Evolutionary conservation across 2,329 filamentous ascomycete species (phyloP).

Genomic region (Pseudocercospora fuligena): DNA sequence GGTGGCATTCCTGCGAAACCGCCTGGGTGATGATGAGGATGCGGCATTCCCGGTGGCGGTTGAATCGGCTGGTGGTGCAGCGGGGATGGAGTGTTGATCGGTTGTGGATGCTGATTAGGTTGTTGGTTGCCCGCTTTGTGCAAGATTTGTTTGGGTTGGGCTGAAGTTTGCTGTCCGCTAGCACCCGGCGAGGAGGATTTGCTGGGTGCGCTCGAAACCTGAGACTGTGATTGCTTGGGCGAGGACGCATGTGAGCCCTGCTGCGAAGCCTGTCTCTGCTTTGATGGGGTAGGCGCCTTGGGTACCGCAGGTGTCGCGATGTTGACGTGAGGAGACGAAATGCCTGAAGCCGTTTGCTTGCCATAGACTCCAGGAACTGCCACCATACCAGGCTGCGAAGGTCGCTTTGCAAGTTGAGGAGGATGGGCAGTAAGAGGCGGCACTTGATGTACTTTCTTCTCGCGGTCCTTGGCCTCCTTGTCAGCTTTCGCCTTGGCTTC

Average conservation of each 20-base stretch:
- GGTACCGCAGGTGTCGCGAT: constrained; percentile 80
- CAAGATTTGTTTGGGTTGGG: constrained; percentile 66
- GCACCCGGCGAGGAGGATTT: constrained; percentile 64
- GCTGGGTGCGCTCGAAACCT: constrained; percentile 53
- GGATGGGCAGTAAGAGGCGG: constrained; percentile 41
- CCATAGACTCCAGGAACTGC: constrained; percentile 59
- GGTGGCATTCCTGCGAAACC: constrained; percentile 53
- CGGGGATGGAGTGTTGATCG: constrained; percentile 38
- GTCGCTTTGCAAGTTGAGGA: constrained; percentile 57
- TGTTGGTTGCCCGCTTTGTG: constrained; percentile 62
- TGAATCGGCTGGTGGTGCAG: constrained; percentile 64
- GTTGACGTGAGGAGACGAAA: constrained; percentile 78
- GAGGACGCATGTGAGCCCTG: constrained; percentile 73
- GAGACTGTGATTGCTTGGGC: constrained; percentile 66
- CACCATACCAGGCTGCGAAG: constrained; percentile 63
- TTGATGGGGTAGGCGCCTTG: constrained; percentile 80
- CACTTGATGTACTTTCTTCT: constrained; percentile 49
- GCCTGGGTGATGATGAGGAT: constrained; percentile 44
- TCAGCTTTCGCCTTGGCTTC: constrained; percentile 59
- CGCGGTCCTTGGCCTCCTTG: constrained; percentile 44
- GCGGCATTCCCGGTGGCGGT: constrained; percentile 61
- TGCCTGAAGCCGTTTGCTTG: constrained; percentile 57
- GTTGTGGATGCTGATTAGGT: constrained; percentile 53
- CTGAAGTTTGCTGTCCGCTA: constrained; percentile 67
- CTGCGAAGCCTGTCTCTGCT: constrained; percentile 76